Percentiles rank a stretch among this genome's conserved stretches.
Conservation (phyloP, 2,329 filamentous ascomycete genomes). For the Paracamarosporium sp. region DNA sequence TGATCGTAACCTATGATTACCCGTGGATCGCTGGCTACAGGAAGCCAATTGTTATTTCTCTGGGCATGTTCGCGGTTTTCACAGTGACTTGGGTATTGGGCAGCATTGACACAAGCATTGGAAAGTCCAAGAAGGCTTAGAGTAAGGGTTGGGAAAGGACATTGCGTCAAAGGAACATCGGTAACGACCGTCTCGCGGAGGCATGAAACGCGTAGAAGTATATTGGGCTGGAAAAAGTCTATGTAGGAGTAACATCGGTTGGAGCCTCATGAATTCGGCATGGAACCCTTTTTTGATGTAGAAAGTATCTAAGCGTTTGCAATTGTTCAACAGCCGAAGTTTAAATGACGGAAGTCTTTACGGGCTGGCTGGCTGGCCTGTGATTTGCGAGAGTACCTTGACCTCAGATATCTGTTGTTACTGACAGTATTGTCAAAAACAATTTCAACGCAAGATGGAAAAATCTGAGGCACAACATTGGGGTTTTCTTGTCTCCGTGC, state of each 20-base stretch:
- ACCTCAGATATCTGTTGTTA: too few relatives aligned
- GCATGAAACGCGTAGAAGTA: background rate
- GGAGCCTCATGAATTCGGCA: background rate
- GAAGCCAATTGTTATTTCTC: conserved; percentile 85
- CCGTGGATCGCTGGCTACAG: conserved; percentile 75
- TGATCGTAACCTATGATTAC: conserved; percentile 90
- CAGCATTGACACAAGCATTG: conserved; percentile 82
- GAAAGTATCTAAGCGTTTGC: conserved; percentile 4
- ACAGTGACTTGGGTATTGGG: conserved; percentile 76
- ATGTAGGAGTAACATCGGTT: conserved; percentile 9
- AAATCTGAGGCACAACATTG: too few relatives aligned
- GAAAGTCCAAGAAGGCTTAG: conserved; percentile 56
- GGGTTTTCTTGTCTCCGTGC: too few relatives aligned
- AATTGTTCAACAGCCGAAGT: background rate
- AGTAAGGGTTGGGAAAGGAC: background rate
- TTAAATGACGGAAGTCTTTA: too few relatives aligned
- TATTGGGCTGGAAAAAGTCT: conserved; percentile 1
- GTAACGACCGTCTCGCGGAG: background rate
- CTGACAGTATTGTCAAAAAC: too few relatives aligned
- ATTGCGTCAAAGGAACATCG: background rate
- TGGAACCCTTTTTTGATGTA: conserved; percentile 12
- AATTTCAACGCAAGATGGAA: too few relatives aligned
- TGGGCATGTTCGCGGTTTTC: conserved; percentile 76
- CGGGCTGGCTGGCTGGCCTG: too few relatives aligned
- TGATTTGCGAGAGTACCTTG: too few relatives aligned